Conservation (phyloP, 495 filamentous ascomycete genomes). For the Aspergillus ellipticus region DNA sequence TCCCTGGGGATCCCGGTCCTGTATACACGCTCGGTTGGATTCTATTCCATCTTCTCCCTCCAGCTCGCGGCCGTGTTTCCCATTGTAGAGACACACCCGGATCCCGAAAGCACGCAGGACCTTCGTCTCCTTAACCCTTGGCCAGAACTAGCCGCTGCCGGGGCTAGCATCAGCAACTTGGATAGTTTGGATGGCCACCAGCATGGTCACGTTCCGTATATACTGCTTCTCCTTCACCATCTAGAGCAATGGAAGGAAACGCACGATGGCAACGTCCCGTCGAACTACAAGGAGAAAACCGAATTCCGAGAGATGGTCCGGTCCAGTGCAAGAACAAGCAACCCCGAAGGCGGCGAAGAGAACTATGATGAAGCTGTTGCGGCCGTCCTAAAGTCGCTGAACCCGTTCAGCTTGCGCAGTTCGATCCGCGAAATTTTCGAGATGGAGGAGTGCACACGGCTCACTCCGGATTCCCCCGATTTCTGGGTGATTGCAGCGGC, state of each 20-base stretch:
- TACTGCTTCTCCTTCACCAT: slow-evolving; percentile 80
- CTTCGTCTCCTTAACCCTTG: slow-evolving; percentile 83
- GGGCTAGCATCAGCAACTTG: slow-evolving; percentile 59
- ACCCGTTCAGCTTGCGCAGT: slow-evolving; percentile 60
- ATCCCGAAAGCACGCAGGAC: slow-evolving; percentile 79
- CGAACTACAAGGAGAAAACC: slow-evolving; percentile 79
- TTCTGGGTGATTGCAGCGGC: slow-evolving; percentile 94
- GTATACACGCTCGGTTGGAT: slow-evolving; percentile 81
- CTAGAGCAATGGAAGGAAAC: slow-evolving; percentile 75
- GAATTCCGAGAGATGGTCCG: slow-evolving; percentile 71
- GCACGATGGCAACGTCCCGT: slow-evolving; percentile 66
- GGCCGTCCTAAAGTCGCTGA: slow-evolving; percentile 81
- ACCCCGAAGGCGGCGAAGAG: slow-evolving; percentile 86
- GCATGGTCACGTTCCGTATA: slow-evolving; percentile 90
- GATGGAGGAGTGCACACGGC: slow-evolving; percentile 52
- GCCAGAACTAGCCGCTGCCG: slow-evolving; percentile 68
- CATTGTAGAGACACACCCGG: slow-evolving; percentile 96
- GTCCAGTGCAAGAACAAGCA: slow-evolving; percentile 63
- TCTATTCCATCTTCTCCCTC: slow-evolving; percentile 79
- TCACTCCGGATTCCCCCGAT: slow-evolving; percentile 39
- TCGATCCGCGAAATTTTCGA: slow-evolving; percentile 75
- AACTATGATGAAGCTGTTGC: slow-evolving; percentile 92
- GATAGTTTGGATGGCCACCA: slow-evolving; percentile 72
- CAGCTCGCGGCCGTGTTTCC: slow-evolving; percentile 73
- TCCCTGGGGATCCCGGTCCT: slow-evolving; percentile 69